A percentile compares a stretch with the other conserved stretches of the same genome.
Evolutionary conservation across 2,329 filamentous ascomycete genomes (phyloP).

Genomic region (Clarireedia paspali): DNA sequence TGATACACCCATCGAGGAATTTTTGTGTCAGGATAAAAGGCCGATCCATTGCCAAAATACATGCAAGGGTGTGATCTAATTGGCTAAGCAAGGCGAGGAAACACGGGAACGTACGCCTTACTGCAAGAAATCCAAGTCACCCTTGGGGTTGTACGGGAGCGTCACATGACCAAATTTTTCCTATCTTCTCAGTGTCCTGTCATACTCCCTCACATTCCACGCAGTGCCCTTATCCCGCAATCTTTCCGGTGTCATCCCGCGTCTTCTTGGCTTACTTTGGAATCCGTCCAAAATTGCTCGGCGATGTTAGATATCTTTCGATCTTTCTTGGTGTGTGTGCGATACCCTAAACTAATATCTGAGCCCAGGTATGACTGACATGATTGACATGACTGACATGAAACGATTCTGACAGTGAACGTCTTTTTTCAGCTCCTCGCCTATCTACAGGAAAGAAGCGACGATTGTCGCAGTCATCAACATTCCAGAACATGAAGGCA

Average conservation of each 20-base stretch:
- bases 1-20: conserved; percentile 9
- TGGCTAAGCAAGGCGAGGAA: background rate
- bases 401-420: conserved; percentile 1
- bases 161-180: conserved; percentile 14
- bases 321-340: no score
- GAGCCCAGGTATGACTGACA: background rate
- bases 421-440: background rate
- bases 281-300: background rate
- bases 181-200: conserved; percentile 8
- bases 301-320: no score
- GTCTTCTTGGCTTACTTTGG: background rate
- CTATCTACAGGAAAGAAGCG: background rate
- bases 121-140: background rate
- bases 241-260: conserved; percentile 5
- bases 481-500: conserved; percentile 17
- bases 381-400: background rate
- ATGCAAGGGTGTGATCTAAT: conserved; percentile 5
- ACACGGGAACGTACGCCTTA: background rate
- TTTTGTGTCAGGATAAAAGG: background rate
- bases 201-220: conserved; percentile 14
- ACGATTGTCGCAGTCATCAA: background rate
- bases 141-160: background rate
- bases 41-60: conserved; percentile 5
- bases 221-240: conserved; percentile 8
- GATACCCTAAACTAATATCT: background rate